These are phyloP conservation scores for Phalaenopsis hybrid DNA, from an alignment of 116 monocot genomes.

Conservation along the genomic window DNA sequence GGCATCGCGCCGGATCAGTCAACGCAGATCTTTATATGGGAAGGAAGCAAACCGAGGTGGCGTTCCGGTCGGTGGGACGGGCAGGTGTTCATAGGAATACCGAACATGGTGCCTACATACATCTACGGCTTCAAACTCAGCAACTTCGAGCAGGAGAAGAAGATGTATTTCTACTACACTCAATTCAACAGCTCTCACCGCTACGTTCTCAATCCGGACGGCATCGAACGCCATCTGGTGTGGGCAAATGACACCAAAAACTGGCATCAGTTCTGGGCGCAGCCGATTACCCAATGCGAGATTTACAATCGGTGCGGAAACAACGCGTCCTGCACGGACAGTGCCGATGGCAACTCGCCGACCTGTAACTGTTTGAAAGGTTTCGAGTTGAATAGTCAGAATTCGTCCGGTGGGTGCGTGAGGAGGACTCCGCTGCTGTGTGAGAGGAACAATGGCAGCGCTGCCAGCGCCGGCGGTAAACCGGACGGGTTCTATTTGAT, in stretches of 20 bases:
- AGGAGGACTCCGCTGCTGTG: slow-evolving; percentile 21
- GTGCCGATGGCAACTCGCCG: neutral
- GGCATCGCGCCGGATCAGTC: slow-evolving; percentile 26
- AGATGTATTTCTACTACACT: slow-evolving; percentile 34
- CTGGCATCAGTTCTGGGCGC: slow-evolving; percentile 26
- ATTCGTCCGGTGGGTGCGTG: slow-evolving; percentile 23
- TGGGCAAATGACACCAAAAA: slow-evolving; percentile 14
- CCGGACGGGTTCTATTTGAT: slow-evolving; percentile 40
- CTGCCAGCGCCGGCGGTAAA: neutral
- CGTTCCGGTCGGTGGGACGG: slow-evolving; percentile 41
- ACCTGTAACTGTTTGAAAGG: slow-evolving; percentile 20
- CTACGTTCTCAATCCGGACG: slow-evolving; percentile 24
- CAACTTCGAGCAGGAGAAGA: slow-evolving; percentile 26
- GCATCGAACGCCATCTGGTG: slow-evolving; percentile 3
- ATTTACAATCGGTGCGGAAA: slow-evolving; percentile 29
- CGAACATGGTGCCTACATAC: slow-evolving; percentile 25
- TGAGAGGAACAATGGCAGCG: slow-evolving; percentile 7
- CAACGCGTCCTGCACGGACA: slow-evolving; percentile 23
- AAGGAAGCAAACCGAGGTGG: slow-evolving; percentile 24
- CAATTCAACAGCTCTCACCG: slow-evolving; percentile 23
- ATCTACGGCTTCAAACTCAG: slow-evolving; percentile 37
- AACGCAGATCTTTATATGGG: slow-evolving; percentile 37
- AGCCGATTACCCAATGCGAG: slow-evolving; percentile 21
- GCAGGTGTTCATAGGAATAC: slow-evolving; percentile 22
- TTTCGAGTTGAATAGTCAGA: slow-evolving; percentile 3